Base-by-base conservation (phyloP, 805 yeast genomes). In the Yarrowia deformans region DNA sequence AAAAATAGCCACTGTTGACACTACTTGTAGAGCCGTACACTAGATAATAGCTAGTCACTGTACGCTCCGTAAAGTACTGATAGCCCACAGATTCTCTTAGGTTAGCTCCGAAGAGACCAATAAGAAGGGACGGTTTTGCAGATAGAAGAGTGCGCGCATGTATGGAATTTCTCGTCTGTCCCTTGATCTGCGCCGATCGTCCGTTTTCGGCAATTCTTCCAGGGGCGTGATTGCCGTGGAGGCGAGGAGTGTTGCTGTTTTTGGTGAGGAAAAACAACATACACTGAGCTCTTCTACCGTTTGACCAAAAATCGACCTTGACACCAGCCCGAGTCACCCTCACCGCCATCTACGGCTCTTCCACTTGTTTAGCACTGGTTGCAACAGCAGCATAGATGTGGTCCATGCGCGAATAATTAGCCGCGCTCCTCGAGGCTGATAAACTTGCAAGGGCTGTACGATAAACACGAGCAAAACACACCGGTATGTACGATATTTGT, bases 161-260 rank as follows among this genome's bases (percentile, higher is more conserved):
- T 50, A 50, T 50, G 56, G 56, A 50, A 50, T 50, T 50, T 23
- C 29, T 23, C 29, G 29, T 23, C 40, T 50, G 56, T 50, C 56
- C 56, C 56, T 35, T 50, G 56, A 50, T 50, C 42, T 50, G 56
- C 56, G 56, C 56, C 6, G 56, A 50, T 50, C 56, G 54, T 18
- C 56, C 8, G 6, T 3, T 10, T 48, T 23, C 29, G 29, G 29
- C 29, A 23, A 23, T 4, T 23, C 29, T 2, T 23, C 29, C 29
- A 23, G 29, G 29, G 29, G 4, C 29, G 29, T 23, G 29, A 23
- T 23, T 23, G 29, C 29, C 29, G 29, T 23, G 29, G 29, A 23
- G 29, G 29, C 29, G 4, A 2, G 29, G 29, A 23, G 29, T 2
- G 29, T 23, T 23, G 29, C 29, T 23, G 29, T 23, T 23, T 23